Conservation (phyloP, 345 rosid genomes). For the Salix purpurea region DNA sequence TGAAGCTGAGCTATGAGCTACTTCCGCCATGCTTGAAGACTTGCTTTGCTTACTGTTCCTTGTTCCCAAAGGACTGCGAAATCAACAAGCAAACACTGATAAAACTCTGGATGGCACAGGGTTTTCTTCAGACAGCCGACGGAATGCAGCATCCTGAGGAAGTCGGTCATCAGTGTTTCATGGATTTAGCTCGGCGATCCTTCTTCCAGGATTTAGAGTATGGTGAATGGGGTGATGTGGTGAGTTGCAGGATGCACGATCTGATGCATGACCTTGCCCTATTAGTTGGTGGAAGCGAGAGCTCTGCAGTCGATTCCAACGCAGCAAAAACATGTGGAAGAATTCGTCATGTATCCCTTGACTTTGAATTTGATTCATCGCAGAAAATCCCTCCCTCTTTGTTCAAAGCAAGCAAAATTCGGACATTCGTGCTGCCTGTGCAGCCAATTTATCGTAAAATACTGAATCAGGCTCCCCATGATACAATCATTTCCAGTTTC, state of each 20-base stretch:
- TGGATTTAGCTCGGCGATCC: conserved; percentile 13
- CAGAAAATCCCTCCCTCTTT: not conserved
- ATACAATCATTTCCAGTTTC: conserved; percentile 3
- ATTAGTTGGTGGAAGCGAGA: conserved; percentile 7
- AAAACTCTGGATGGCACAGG: conserved; percentile 7
- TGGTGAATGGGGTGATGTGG: conserved; percentile 7
- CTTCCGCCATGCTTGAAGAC: conserved; percentile 10
- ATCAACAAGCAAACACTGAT: not conserved
- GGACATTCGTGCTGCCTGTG: conserved; percentile 7
- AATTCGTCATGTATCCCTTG: conserved; percentile 11
- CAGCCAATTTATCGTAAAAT: not conserved
- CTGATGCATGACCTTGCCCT: conserved; percentile 21
- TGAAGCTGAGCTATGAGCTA: conserved; percentile 19
- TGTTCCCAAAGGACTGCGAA: conserved; percentile 4
- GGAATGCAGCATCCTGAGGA: conserved; percentile 11
- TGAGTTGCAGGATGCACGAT: conserved; percentile 17
- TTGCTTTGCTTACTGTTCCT: conserved; percentile 19
- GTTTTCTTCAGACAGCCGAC: not conserved
- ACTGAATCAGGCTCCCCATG: not conserved
- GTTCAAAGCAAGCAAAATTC: not conserved
- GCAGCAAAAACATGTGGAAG: conserved; percentile 5
- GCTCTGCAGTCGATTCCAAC: not conserved
- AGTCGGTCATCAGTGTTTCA: conserved; percentile 13
- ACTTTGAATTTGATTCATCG: not conserved
- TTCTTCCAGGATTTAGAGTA: conserved; percentile 19